These are phyloP conservation scores for Tilletiopsis washingtonensis DNA, from an alignment of 1,284 basidiomycete species.

Conservation along the genomic window DNA sequence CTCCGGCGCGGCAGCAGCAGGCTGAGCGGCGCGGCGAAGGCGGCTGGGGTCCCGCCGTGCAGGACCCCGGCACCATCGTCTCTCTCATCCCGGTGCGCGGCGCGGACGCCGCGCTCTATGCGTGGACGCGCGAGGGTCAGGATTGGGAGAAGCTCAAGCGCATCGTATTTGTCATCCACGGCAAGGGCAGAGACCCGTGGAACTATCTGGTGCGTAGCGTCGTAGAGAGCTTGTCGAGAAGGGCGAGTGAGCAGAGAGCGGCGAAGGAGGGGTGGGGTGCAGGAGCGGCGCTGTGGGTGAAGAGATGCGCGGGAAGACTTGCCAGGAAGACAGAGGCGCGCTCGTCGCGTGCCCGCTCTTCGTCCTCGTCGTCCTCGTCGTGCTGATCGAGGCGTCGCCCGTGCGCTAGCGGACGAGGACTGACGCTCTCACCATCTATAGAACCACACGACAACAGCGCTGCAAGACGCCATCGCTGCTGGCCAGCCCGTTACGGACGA, in stretches of 20 bases:
- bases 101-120: background rate
- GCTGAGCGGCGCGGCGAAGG: background rate
- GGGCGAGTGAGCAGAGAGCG: no score
- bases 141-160: conserved; percentile 3
- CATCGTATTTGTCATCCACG: conserved; percentile 1
- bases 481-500: background rate
- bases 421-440: no score
- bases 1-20: no score
- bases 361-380: no score
- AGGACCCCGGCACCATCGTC: background rate
- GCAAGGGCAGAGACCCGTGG: conserved; percentile 3
- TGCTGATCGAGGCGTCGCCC: no score
- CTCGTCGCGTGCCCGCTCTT: no score
- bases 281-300: no score
- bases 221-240: no score
- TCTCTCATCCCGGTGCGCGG: background rate
- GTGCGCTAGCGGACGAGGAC: no score
- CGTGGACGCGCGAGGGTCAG: background rate
- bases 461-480: background rate
- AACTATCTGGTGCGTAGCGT: background rate
- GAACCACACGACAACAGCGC: background rate
- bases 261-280: no score
- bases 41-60: background rate
- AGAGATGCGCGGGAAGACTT: no score
- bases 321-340: no score